These are phyloP conservation scores for Exobasidium rhododendri DNA, from an alignment of 1,284 basidiomycete genomes.

Conservation along the genomic window DNA sequence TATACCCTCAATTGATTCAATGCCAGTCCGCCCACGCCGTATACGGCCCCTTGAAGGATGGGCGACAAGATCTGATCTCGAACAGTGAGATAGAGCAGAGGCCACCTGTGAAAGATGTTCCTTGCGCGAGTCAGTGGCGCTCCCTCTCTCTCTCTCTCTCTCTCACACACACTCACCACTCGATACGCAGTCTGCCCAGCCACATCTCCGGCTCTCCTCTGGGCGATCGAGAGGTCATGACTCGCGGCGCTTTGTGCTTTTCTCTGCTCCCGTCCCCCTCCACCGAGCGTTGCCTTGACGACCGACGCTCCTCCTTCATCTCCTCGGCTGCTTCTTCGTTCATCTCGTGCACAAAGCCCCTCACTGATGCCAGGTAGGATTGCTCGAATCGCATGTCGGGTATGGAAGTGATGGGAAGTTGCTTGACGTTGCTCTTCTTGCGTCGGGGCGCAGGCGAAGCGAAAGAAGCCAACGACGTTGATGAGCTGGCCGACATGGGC, in stretches of 20 bases:
- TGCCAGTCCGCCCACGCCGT: slow-evolving; percentile 33
- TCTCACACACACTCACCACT: slow-evolving; percentile 51
- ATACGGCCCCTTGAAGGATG: slow-evolving; percentile 39
- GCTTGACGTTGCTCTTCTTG: not conserved
- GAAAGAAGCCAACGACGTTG: not conserved
- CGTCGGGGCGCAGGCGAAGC: not conserved
- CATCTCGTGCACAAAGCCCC: slow-evolving; percentile 36
- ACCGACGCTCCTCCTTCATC: not conserved
- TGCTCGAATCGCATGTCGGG: slow-evolving; percentile 48
- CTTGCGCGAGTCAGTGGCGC: not conserved
- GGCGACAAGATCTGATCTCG: slow-evolving; percentile 46
- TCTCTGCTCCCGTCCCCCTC: not conserved
- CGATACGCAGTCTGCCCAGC: slow-evolving; percentile 38
- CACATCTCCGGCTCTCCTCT: slow-evolving; percentile 30
- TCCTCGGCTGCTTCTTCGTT: slow-evolving; percentile 11
- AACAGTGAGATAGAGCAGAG: slow-evolving; percentile 41
- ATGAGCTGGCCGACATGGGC: not conserved
- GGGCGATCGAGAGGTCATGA: slow-evolving; percentile 5
- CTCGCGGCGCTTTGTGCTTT: slow-evolving; percentile 7
- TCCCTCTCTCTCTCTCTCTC: not conserved
- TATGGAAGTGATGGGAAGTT: slow-evolving; percentile 18
- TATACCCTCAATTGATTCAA: slow-evolving; percentile 7
- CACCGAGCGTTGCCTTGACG: not conserved
- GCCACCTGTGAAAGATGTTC: slow-evolving; percentile 32
- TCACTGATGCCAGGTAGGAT: slow-evolving; percentile 40